Evolutionary conservation across 306 rosid genomes (phyloP).

Genomic region (Styphnolobium japonicum): DNA sequence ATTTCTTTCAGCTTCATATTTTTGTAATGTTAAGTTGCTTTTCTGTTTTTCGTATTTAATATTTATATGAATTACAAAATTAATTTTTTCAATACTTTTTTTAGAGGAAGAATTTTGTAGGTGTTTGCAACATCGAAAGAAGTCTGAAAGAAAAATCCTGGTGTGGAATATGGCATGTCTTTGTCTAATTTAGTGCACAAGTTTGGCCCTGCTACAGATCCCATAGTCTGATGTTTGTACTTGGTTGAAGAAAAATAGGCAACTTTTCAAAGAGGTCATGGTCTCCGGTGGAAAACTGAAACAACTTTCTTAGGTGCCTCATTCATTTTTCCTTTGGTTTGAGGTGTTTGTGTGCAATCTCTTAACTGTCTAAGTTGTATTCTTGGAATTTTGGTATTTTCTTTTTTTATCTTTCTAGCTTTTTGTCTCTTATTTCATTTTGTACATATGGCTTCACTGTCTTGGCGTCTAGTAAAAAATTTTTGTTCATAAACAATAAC

Average conservation of each 20-base stretch:
- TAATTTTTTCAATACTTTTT: not conserved
- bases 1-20: conserved; percentile 13
- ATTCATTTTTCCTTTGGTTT: not conserved
- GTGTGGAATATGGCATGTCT: not conserved
- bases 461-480: no score
- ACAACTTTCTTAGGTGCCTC: not conserved
- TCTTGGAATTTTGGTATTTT: not conserved
- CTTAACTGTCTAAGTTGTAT: not conserved
- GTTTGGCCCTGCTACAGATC: not conserved
- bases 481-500: no score
- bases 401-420: no score
- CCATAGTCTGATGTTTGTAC: conserved; percentile 4
- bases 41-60: not conserved
- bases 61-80: not conserved
- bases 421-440: no score
- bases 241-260: conserved; percentile 7
- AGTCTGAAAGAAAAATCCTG: not conserved
- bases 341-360: not conserved
- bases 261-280: conserved; percentile 6
- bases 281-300: not conserved
- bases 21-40: not conserved
- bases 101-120: not conserved
- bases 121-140: not conserved
- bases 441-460: no score
- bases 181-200: conserved; percentile 1